Base-by-base conservation (phyloP, 768 basidiomycete species). In the Strobilomyces dryophilus region DNA sequence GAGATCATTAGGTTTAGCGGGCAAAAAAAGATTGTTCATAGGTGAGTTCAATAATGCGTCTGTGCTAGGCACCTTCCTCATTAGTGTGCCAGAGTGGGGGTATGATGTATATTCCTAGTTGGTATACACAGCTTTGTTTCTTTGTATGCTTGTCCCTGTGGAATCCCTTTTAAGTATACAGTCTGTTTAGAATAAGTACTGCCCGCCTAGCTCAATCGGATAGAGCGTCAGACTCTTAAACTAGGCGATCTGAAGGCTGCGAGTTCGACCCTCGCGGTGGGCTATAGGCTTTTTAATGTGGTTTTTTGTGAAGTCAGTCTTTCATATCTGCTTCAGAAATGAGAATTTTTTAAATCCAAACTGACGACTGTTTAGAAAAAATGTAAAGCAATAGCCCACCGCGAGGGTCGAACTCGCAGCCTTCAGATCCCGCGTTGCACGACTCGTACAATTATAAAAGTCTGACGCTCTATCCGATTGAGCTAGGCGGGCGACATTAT, bases 321-420 rank as follows among this genome's bases (percentile, higher is more conserved):
- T 24, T 24, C 24, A n/a, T n/a, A n/a, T n/a, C n/a, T n/a, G n/a
- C n/a, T n/a, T n/a, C n/a, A n/a, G n/a, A n/a, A n/a, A n/a, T n/a
- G n/a, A n/a, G n/a, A n/a, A n/a, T n/a, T n/a, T n/a, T n/a, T n/a
- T n/a, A n/a, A n/a, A n/a, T 24, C 24, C 24, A 24, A 24, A 24
- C 24, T 24, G 24, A 24, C 24, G n/a, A 24, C 24, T 24, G 24
- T 24, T 24, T 24, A 24, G 24, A 8, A 20, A 0, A 20, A 20
- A 11, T 9, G 40, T 47, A 53, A 53, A 49, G 2, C n/a, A 18
- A 17, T 82, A 84, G 83, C 83, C 84, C 83, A 84, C 82, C 83
- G 84, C 84, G 84, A 83, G 84, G 83, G 77, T 85, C 84, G 84
- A 85, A 85, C 84, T 83, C 84, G 84, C 84, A 85, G 81, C 84